Base-by-base conservation (phyloP, 352 stramenopile species). In the Phytophthora agathidicida region DNA sequence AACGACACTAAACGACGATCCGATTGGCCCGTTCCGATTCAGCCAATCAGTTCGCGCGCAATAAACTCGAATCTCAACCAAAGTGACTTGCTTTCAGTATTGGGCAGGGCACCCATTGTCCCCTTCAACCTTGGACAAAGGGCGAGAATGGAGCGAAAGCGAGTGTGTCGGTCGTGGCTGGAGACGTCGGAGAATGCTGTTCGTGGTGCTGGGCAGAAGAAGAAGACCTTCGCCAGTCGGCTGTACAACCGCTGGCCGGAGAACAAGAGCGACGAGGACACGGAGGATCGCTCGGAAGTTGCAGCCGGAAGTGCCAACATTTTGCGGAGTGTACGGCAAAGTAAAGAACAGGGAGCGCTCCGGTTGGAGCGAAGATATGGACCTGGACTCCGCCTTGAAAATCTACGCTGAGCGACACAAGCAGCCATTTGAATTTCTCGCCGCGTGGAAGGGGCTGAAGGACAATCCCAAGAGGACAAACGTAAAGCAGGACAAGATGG, bases 361-460 rank as follows among this genome's bases (percentile, higher is more conserved):
- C 2, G 41, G 51, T 1, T 60, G 51, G 51, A 60, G 22, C 13
- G 39, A 51, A 2, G 20, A 44, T 7, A 63, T 63, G 54, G 56
- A 63, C 23, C 31, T 53, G 0, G 26, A 54, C 7, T 24, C 16
- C 8, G 28, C 20, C 1, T 17, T 56, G 2, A 45, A 49, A 28
- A 26, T 63, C 7, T 51, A 56, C 16, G 19, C 14, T 5, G 44
- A 41, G 0, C 35, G 44, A 7, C 26, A 49, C 44, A 63, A 63
- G 16, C 43, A 56, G 27, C 9, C 17, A 10, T 56, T 50, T 28
- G 35, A 63, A 7, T 63, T 55, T 48, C 35, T 56, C 9, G 35
- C 42, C 1, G 54, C 44, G 28, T 63, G 54, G 54, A 49, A 62
- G 26, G 20, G 36, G 38, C 38, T 60, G 20, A 50, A 45, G 7